These are phyloP conservation scores for Brassica nigra DNA, from an alignment of 345 rosid species.

Conservation along the genomic window DNA sequence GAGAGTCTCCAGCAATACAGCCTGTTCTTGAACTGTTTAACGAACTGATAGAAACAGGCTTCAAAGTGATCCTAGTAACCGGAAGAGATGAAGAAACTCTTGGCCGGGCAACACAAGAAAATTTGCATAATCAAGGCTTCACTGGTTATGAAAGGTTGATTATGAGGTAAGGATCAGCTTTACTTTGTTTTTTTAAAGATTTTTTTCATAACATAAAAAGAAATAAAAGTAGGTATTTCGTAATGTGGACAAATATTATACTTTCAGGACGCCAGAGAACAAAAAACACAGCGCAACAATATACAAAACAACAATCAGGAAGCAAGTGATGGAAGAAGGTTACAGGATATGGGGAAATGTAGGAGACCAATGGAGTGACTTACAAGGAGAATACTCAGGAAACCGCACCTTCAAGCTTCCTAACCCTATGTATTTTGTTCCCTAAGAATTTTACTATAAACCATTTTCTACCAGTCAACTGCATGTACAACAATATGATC, in stretches of 20 bases:
- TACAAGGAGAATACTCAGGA: slow-evolving; percentile 66
- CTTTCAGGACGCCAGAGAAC: slow-evolving; percentile 49
- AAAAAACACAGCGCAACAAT: slow-evolving; percentile 57
- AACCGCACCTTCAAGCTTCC: slow-evolving; percentile 84
- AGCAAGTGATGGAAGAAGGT: slow-evolving; percentile 60
- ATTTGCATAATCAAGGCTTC: slow-evolving; percentile 69
- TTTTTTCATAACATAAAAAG: slow-evolving; percentile 48
- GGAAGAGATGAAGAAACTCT: slow-evolving; percentile 76
- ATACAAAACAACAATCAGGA: slow-evolving; percentile 63
- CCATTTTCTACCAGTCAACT: slow-evolving; percentile 8
- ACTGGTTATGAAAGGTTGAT: slow-evolving; percentile 66
- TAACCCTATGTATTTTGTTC: slow-evolving; percentile 71
- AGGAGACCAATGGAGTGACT: slow-evolving; percentile 94
- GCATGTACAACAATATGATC: slow-evolving; percentile 22
- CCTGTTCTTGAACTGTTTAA: slow-evolving; percentile 56
- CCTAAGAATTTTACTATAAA: background rate
- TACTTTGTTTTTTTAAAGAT: background rate
- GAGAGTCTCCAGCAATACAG: slow-evolving; percentile 69
- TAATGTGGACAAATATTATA: slow-evolving; percentile 29
- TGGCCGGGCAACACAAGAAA: slow-evolving; percentile 51
- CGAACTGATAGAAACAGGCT: slow-evolving; percentile 50
- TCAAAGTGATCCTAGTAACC: slow-evolving; percentile 70
- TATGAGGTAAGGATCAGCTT: slow-evolving; percentile 64
- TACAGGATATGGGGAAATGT: slow-evolving; percentile 83
- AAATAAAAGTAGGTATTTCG: slow-evolving; percentile 45